Conservation (phyloP, 768 basidiomycete species). For the Jaapia argillacea region DNA sequence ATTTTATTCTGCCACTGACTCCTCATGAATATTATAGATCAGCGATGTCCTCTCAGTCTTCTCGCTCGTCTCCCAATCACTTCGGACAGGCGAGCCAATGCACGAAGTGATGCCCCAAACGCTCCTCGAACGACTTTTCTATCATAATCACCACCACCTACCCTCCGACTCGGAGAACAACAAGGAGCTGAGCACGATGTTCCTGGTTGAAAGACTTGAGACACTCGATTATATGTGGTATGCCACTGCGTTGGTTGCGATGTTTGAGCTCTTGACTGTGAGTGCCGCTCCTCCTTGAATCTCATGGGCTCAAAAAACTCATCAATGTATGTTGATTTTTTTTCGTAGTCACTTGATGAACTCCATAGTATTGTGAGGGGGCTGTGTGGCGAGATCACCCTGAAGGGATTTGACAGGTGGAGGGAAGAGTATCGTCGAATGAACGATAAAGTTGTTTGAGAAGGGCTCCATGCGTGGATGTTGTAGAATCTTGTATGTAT, state of each 20-base stretch:
- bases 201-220: slow-evolving; percentile 8
- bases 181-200: slow-evolving; percentile 3
- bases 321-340: background rate
- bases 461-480: no score
- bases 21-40: slow-evolving; percentile 15
- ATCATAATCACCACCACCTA: slow-evolving; percentile 21
- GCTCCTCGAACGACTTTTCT: slow-evolving; percentile 34
- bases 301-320: background rate
- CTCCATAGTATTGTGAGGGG: slow-evolving; percentile 23
- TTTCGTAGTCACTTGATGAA: slow-evolving; percentile 24
- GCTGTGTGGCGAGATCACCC: slow-evolving; percentile 30
- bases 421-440: slow-evolving; percentile 25
- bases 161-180: slow-evolving; percentile 6
- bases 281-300: slow-evolving; percentile 4
- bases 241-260: slow-evolving; percentile 27
- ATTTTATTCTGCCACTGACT: background rate
- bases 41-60: slow-evolving; percentile 35
- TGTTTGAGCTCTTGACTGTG: slow-evolving; percentile 26
- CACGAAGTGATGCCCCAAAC: slow-evolving; percentile 30
- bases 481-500: no score
- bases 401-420: slow-evolving; percentile 29
- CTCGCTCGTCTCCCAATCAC: slow-evolving; percentile 30
- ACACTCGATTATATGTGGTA: slow-evolving; percentile 27
- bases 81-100: slow-evolving; percentile 34
- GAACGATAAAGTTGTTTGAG: no score